Base-by-base conservation (phyloP, 2,329 filamentous ascomycete genomes). In the Exophiala bonariae region DNA sequence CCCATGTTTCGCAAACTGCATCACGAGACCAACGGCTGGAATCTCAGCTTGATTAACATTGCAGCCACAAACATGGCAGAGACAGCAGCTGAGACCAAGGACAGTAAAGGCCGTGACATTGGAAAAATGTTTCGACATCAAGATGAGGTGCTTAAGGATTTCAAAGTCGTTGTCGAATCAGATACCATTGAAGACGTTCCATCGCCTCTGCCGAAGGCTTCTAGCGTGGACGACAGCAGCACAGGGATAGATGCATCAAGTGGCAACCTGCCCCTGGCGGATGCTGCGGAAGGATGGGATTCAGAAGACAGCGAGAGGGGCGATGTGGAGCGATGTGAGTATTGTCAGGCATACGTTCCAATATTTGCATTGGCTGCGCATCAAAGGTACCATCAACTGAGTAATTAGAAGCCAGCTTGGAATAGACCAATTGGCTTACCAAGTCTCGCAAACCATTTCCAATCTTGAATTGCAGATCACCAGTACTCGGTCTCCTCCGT, bases 31-130 rank as follows among this genome's bases (percentile, higher is more conserved):
- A 71, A 75, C 7, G 82, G 80, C 2, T 95, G 88, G 86, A 87
- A 92, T 56, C 67, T 96, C 14, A 87, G 86, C 55, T 71, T 97
- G 41, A 74, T 97, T 49, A 97, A 96, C 56, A 73, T 97, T 17
- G 91, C 89, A 36, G 90, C 88, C 6, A 86, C 87, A 11, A 95
- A 96, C 63, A 92, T 97, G 84, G 77, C 77, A 1, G 72, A 78
- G 32, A 74, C 72, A 13, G 81, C 79, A 3, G 72, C 71, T 11
- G 74, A 78, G 50, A 60, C 69, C 22, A 72, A 75, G 48, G 68
- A 71, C 8, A 79, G 77, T 22, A 73, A 70, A n/a, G 88, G 87
- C 1, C 77, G 86, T 54, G 84, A 96, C 60, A 96, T 96, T 56
- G 78, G 79, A 1, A 79, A 75, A 60, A 95, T 96, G 89, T 95